Conservation (phyloP, 75 land plant genomes). For the Pinus tabuliformis region DNA sequence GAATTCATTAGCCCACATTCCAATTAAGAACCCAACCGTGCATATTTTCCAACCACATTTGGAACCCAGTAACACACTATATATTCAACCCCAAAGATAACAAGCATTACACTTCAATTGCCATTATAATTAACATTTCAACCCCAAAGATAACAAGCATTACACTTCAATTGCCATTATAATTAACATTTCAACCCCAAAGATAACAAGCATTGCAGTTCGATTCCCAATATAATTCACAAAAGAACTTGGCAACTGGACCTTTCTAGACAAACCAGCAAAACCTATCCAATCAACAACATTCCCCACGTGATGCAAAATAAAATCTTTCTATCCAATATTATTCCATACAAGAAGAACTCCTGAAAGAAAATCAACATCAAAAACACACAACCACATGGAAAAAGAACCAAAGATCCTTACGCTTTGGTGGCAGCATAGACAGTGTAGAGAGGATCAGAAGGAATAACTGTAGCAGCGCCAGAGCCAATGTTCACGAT, state of each 20-base stretch:
- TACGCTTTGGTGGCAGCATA: conserved; percentile 97
- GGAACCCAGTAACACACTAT: background rate
- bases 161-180: background rate
- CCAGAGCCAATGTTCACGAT: conserved; percentile 95
- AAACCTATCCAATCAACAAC: background rate
- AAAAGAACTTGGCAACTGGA: background rate
- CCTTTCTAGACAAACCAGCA: background rate
- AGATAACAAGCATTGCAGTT: background rate
- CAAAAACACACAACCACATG: background rate
- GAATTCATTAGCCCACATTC: too few species aligned
- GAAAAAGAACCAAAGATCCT: conserved; percentile 12
- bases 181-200: too few species aligned
- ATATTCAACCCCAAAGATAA: background rate
- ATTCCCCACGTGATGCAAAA: background rate
- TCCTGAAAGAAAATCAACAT: background rate
- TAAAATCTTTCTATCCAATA: background rate
- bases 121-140: too few species aligned
- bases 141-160: background rate
- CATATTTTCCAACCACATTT: background rate
- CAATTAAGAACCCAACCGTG: too few species aligned
- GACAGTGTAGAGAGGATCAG: conserved; percentile 83
- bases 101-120: background rate
- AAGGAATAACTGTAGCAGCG: conserved; percentile 69
- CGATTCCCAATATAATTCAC: too few species aligned
- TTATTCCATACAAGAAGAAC: background rate